phyloP scores from a whole-genome alignment of 805 yeast species.

The Candida silvicultrix region DNA sequence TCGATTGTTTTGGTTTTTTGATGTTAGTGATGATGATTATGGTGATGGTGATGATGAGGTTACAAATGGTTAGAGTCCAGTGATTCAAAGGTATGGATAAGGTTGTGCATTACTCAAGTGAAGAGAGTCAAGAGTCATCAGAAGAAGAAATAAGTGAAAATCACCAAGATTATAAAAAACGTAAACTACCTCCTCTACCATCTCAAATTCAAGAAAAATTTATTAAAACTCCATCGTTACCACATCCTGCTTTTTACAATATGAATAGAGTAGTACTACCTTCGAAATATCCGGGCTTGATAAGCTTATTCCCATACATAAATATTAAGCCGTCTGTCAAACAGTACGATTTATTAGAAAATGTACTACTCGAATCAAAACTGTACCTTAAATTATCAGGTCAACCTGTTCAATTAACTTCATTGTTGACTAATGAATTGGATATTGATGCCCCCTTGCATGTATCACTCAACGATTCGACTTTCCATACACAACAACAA shows the following conservation, averaged over 20 bases:
- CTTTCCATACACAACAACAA: slow-evolving; percentile 5
- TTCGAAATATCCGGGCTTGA: neutral
- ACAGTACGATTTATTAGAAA: neutral
- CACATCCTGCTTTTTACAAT: neutral
- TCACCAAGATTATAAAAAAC: neutral
- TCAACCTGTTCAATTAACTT: neutral
- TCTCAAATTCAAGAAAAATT: neutral
- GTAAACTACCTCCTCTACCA: neutral
- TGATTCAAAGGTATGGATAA: neutral
- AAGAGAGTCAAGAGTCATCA: neutral
- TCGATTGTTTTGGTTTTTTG: too few species aligned
- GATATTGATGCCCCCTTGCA: slow-evolving; percentile 6
- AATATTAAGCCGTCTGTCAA: neutral
- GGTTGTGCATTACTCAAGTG: neutral
- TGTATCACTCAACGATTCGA: slow-evolving; percentile 8
- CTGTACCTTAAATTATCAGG: neutral
- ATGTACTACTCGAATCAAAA: neutral
- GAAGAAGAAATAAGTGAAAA: neutral
- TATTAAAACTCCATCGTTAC: neutral
- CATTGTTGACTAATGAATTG: neutral
- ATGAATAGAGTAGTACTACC: neutral
- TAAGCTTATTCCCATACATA: neutral
- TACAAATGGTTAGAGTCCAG: neutral
- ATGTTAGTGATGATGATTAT: too few species aligned
- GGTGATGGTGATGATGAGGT: neutral